phyloP scores from a whole-genome alignment of 2,329 filamentous ascomycete species.

The Pleoardoris graminearum region DNA sequence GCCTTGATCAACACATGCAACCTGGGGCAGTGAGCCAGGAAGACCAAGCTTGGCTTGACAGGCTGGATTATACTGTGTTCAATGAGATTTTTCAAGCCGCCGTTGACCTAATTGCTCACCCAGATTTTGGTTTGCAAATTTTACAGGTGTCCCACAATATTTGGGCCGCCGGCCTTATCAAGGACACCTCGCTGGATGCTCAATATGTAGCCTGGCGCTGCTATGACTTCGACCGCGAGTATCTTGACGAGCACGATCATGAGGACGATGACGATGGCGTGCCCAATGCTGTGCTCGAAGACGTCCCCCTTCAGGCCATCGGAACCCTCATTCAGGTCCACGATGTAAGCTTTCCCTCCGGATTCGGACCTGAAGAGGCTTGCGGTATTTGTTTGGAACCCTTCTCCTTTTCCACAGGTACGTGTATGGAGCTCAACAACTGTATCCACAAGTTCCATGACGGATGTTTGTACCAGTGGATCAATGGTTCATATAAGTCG shows the following conservation, averaged over 20 bases:
- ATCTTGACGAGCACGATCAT: neutral
- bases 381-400: neutral
- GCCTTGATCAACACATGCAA: neutral
- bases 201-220: neutral
- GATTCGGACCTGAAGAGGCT: neutral
- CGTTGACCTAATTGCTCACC: no score
- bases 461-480: neutral
- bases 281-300: neutral
- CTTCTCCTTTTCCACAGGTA: neutral
- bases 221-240: neutral
- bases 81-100: neutral
- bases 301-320: no score
- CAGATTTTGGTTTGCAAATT: no score
- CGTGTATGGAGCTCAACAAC: neutral
- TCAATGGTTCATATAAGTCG: neutral
- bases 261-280: neutral
- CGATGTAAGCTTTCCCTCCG: neutral
- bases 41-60: neutral
- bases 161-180: no score
- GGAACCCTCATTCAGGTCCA: no score
- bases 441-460: neutral
- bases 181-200: neutral
- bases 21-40: neutral
- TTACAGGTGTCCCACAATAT: no score
- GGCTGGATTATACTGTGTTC: neutral